Conservation (phyloP, 2,329 filamentous ascomycete genomes). For the Aspergillus clavatus region DNA sequence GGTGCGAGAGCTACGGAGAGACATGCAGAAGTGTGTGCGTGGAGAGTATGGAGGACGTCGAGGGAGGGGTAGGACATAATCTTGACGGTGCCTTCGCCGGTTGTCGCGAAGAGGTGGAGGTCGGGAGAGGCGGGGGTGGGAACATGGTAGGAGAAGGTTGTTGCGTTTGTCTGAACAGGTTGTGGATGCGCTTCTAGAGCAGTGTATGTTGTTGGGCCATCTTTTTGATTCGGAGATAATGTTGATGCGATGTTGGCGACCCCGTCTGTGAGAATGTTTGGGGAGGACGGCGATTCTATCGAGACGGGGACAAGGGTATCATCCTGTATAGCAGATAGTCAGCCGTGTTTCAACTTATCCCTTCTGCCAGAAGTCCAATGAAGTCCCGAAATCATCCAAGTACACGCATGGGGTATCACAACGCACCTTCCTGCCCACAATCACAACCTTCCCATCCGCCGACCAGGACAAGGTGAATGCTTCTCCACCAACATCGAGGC, state of each 20-base stretch:
- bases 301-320: conserved; percentile 46
- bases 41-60: conserved; percentile 40
- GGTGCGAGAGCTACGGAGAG: conserved; percentile 44
- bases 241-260: conserved; percentile 3
- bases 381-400: neutral
- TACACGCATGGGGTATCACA: neutral
- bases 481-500: conserved; percentile 47
- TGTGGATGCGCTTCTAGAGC: conserved; percentile 42
- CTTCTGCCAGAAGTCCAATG: neutral
- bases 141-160: conserved; percentile 44
- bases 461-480: conserved; percentile 48
- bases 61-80: conserved; percentile 46
- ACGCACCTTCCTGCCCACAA: conserved; percentile 46
- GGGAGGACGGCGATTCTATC: conserved; percentile 37
- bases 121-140: conserved; percentile 32
- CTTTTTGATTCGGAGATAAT: conserved; percentile 10
- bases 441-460: conserved; percentile 43
- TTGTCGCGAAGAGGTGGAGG: conserved; percentile 44
- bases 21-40: conserved; percentile 48
- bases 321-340: conserved; percentile 32
- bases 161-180: conserved; percentile 46
- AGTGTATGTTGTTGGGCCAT: conserved; percentile 30
- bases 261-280: conserved; percentile 24
- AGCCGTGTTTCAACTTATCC: neutral
- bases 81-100: conserved; percentile 47